Percentiles rank a stretch among this genome's conserved stretches.
These are phyloP conservation scores for Xylariaceae sp. DNA, from an alignment of 2,329 filamentous ascomycete species.

Conservation along the genomic window DNA sequence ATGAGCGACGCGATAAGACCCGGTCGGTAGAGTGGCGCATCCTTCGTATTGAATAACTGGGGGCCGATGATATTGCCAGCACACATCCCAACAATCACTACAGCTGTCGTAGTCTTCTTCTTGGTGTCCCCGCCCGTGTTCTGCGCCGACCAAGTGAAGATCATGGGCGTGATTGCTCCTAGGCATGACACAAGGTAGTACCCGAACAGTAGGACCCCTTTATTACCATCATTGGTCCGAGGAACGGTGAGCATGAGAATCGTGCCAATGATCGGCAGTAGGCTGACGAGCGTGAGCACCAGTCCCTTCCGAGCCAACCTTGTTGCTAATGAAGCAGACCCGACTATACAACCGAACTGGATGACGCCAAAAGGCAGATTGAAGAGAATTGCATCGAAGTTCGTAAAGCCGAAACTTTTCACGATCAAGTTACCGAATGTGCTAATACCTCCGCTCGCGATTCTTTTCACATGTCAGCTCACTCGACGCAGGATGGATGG, in stretches of 20 bases:
- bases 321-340: constrained; percentile 41
- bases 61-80: constrained; percentile 64
- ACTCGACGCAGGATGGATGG: not conserved
- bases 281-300: constrained; percentile 37
- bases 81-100: constrained; percentile 58
- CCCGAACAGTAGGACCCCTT: constrained; percentile 46
- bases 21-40: constrained; percentile 54
- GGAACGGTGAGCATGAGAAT: constrained; percentile 47
- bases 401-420: constrained; percentile 37
- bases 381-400: constrained; percentile 38
- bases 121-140: constrained; percentile 65
- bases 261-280: constrained; percentile 38
- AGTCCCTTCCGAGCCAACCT: constrained; percentile 40
- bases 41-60: constrained; percentile 55
- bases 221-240: constrained; percentile 34
- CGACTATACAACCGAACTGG: constrained; percentile 31
- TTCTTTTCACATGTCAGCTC: constrained; percentile 19
- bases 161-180: constrained; percentile 47
- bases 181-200: constrained; percentile 44
- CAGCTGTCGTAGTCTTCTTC: constrained; percentile 58
- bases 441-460: constrained; percentile 36
- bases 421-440: constrained; percentile 39
- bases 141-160: constrained; percentile 54
- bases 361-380: constrained; percentile 38
- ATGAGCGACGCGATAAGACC: constrained; percentile 57